These are phyloP conservation scores for Glycyrrhiza uralensis DNA, from an alignment of 306 rosid species.

Conservation along the genomic window DNA sequence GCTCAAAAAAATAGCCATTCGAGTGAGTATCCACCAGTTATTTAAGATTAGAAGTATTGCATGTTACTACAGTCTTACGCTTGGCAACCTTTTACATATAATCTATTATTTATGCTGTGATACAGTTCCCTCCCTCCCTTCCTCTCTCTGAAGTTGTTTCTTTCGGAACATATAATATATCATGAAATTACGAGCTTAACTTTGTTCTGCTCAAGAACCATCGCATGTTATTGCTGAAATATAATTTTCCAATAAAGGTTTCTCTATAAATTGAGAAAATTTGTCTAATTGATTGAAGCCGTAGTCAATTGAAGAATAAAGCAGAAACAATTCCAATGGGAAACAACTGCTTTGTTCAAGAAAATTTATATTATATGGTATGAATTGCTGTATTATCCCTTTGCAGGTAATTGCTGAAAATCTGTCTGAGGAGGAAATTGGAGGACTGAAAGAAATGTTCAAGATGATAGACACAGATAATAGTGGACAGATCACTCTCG, in stretches of 20 bases:
- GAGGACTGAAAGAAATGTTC: slow-evolving; percentile 91
- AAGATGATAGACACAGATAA: slow-evolving; percentile 85
- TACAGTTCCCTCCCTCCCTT: not conserved
- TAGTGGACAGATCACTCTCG: slow-evolving; percentile 84
- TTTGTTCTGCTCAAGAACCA: not conserved
- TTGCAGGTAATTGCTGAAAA: slow-evolving; percentile 86
- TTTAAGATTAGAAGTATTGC: slow-evolving; percentile 9
- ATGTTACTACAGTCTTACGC: not conserved
- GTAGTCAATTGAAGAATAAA: slow-evolving; percentile 1
- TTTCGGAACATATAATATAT: not conserved
- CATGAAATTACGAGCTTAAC: not conserved
- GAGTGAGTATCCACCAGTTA: slow-evolving; percentile 58
- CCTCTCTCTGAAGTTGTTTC: not conserved
- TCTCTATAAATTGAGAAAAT: not conserved
- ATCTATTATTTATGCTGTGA: not conserved
- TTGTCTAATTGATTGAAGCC: slow-evolving; percentile 2
- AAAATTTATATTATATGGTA: slow-evolving; percentile 11
- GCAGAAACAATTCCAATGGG: not conserved
- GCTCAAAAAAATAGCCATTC: slow-evolving; percentile 82
- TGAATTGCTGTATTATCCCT: slow-evolving; percentile 31
- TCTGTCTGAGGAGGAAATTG: slow-evolving; percentile 93
- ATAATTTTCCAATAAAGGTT: not conserved
- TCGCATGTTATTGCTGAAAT: slow-evolving; percentile 6
- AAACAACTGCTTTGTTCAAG: not conserved
- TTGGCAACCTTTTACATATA: not conserved